A percentile compares a stretch with the other conserved stretches of the same genome.
Conservation (phyloP, 257 asterid species). For the Eucommia ulmoides region DNA sequence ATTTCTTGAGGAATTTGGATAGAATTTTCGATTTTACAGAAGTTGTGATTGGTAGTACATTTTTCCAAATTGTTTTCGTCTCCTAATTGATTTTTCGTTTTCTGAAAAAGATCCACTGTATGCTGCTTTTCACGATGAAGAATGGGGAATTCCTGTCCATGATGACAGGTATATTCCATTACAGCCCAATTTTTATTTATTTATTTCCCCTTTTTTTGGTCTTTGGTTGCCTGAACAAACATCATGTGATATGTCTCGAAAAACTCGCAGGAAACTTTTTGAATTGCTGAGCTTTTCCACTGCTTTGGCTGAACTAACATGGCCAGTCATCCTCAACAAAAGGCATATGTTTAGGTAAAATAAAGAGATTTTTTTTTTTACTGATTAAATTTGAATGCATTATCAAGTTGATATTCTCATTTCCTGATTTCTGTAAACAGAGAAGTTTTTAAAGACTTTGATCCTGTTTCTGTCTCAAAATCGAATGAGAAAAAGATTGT, state of each 20-base stretch:
- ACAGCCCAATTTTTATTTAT: conserved; percentile 5
- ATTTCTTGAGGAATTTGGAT: background rate
- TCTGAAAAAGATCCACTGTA: conserved; percentile 39
- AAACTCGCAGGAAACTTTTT: conserved; percentile 66
- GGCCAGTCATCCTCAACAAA: conserved; percentile 84
- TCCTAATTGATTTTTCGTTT: conserved; percentile 23
- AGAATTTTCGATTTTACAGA: background rate
- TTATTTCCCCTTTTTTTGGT: background rate
- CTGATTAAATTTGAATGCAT: background rate
- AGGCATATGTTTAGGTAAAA: conserved; percentile 36
- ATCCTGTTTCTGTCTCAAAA: conserved; percentile 77
- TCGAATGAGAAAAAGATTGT: conserved; percentile 77
- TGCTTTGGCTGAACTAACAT: conserved; percentile 86
- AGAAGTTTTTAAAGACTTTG: conserved; percentile 77
- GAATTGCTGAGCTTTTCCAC: conserved; percentile 80
- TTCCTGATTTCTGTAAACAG: conserved; percentile 33
- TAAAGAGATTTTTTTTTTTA: background rate
- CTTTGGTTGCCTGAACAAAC: background rate
- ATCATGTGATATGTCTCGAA: conserved; percentile 2
- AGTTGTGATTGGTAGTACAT: background rate
- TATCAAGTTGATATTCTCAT: background rate
- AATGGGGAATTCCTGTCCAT: conserved; percentile 90
- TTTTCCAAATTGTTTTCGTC: conserved; percentile 6
- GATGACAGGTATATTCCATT: conserved; percentile 55
- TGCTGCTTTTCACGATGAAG: conserved; percentile 85